phyloP scores from a whole-genome alignment of 106 monocot species.

The Dioscorea alata region DNA sequence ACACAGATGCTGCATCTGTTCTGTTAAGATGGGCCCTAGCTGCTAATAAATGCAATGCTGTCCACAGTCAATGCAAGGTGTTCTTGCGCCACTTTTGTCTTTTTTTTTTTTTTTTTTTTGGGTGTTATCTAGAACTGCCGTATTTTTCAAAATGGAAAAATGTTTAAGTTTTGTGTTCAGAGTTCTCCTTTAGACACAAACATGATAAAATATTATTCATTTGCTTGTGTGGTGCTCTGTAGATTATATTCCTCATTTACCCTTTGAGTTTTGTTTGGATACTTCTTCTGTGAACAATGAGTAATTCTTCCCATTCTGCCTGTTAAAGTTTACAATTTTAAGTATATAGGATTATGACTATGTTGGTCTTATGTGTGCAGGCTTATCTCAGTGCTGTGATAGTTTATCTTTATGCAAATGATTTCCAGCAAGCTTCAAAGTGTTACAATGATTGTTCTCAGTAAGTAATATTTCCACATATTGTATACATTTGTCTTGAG shows the following conservation, averaged over 20 bases:
- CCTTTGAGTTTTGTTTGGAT: no score
- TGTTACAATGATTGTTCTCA: slow-evolving; percentile 97
- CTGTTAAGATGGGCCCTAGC: slow-evolving; percentile 75
- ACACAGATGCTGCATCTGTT: slow-evolving; percentile 69
- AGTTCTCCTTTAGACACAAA: no score
- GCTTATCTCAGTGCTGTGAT: slow-evolving; percentile 94
- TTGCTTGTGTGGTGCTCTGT: no score
- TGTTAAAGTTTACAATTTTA: neutral
- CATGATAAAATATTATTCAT: no score
- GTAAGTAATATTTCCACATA: slow-evolving; percentile 37
- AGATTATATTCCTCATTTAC: no score
- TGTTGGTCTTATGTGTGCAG: slow-evolving; percentile 38
- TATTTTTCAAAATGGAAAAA: no score
- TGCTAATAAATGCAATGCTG: slow-evolving; percentile 89
- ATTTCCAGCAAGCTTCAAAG: slow-evolving; percentile 90
- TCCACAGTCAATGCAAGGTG: slow-evolving; percentile 99
- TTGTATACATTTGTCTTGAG: neutral
- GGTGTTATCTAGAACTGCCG: neutral
- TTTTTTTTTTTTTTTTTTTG: no score
- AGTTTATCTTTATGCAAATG: slow-evolving; percentile 90
- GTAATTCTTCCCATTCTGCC: no score
- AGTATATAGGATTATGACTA: neutral
- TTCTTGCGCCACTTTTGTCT: neutral
- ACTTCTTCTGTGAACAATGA: no score
- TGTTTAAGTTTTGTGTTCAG: no score